Base-by-base conservation (phyloP, 371 early-diverging fungal species). In the Lichtheimia hyalospora region DNA sequence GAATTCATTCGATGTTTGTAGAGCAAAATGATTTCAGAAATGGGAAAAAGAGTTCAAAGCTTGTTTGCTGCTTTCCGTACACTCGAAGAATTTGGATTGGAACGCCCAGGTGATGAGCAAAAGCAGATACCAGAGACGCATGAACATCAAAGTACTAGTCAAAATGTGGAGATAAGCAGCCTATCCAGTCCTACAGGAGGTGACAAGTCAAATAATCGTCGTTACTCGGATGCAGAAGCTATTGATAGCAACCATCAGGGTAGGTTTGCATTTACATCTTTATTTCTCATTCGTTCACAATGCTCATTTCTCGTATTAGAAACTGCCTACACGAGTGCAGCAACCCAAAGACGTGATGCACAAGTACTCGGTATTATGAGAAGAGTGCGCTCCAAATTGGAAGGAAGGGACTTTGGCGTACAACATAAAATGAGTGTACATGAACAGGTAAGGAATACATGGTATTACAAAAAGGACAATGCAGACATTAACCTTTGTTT, bases 361-460 rank as follows among this genome's bases (percentile, higher is more conserved):
- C 83, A 86, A 62, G 91, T 86, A 0, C 66, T 84, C 14, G 69
- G 73, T 25, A 80, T 90, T 12, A 76, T 92, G 53, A 74, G 77
- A 24, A 69, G 86, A 14, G 81, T 92, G 13, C 68, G 84, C 23
- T 66, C 74, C n/a, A 92, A 91, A 64, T 69, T 92, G 14, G 88
- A 88, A 46, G 92, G 92, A 15, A 66, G 72, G 10, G 91, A 92
- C 60, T 77, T 74, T 61, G 84, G 76, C 12, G 67, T 73, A 10
- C 66, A 61, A 15, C 69, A 79, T 23, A 75, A 74, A 53, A 77
- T 86, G 77, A 77, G 67, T 46, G 83, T 89, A 10, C 52, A 77
- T 15, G 89, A 87, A 57, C 89, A 89, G 67, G 89, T 85, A 51
- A 44, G 28, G 21, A 12, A 49, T 13, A 39, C 5, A 8, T 46